phyloP scores from a whole-genome alignment of 2,329 filamentous ascomycete species.

The Colletotrichum orchidophilum region DNA sequence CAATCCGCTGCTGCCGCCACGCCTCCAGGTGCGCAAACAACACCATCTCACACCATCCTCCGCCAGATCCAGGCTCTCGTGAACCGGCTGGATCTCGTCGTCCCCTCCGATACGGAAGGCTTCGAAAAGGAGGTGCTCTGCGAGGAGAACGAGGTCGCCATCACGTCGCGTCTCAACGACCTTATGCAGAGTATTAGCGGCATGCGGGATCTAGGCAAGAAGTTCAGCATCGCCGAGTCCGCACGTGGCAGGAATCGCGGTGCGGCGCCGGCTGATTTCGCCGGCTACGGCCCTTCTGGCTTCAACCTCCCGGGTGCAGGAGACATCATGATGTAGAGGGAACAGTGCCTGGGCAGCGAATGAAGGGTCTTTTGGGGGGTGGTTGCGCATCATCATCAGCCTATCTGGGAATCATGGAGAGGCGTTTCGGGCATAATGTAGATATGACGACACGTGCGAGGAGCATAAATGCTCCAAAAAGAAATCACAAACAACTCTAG shows the following conservation, averaged over 20 bases:
- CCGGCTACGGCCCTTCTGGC: conserved; percentile 30
- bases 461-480: background rate
- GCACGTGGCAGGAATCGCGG: conserved; percentile 39
- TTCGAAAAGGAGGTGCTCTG: conserved; percentile 78
- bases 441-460: conserved; percentile 27
- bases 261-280: background rate
- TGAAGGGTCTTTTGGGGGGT: background rate
- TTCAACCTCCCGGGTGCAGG: conserved; percentile 37
- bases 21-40: conserved; percentile 45
- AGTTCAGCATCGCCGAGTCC: conserved; percentile 70
- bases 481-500: background rate
- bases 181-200: conserved; percentile 78
- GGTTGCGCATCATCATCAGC: background rate
- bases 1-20: conserved; percentile 41
- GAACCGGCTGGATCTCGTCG: conserved; percentile 82
- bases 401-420: conserved; percentile 20
- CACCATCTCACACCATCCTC: conserved; percentile 76
- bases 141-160: conserved; percentile 84
- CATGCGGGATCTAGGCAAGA: conserved; percentile 79
- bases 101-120: conserved; percentile 72
- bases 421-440: conserved; percentile 12
- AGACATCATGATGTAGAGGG: conserved; percentile 38
- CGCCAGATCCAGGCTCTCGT: conserved; percentile 90
- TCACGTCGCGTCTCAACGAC: conserved; percentile 79
- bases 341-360: background rate